Evolutionary conservation across 2,329 filamentous ascomycete species (phyloP), one percentile per base, ranked within the genome.

Genomic region (Aspergillus sp.): DNA sequence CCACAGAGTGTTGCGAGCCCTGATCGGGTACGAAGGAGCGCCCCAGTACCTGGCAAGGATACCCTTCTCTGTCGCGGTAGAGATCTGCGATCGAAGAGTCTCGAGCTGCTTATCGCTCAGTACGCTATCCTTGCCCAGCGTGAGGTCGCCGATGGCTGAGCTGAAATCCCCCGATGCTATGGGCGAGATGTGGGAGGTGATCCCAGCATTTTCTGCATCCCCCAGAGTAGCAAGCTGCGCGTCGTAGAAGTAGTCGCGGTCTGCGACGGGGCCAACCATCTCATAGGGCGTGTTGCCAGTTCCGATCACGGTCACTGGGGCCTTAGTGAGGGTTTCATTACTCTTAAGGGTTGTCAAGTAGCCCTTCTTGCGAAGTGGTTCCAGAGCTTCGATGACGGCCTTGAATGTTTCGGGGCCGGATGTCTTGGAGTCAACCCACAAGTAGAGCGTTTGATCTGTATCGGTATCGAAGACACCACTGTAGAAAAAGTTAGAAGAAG

Each of bases 371-470:
- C 82, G 79, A 3, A 88, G 77, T 1, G 85, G 86, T 48, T 83
- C 73, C 1, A 89, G 75, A 0, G 83, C 84, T 23, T 77, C 65
- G 37, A 86, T 74, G 2, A 86, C 84, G 35, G 76, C 77, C 2
- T 83, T 75, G 76, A 82, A 87, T 1, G 86, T 86, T 33, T 75
- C 76, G 0, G 72, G 65, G 6, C 84, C 84, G 37, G 79, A 73
- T 0, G 85, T 87, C 70, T 88, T 88, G 57, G 86, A 66, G 66
- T 88, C 86, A 57, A 88, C 81, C 71, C 86, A 87, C 47, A 88
- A 77, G 73, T 86, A 87, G 6, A 89, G 76, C 0, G 85, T 87
- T 69, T 87, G 84, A 6, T 70, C 75, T 1, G 74, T 67, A 35
- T 67, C 66, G 1, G 83, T 83, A 69, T 88, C 86, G 66, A 80